Base-by-base conservation (phyloP, 441 rosid species). In the Erodium texanum region DNA sequence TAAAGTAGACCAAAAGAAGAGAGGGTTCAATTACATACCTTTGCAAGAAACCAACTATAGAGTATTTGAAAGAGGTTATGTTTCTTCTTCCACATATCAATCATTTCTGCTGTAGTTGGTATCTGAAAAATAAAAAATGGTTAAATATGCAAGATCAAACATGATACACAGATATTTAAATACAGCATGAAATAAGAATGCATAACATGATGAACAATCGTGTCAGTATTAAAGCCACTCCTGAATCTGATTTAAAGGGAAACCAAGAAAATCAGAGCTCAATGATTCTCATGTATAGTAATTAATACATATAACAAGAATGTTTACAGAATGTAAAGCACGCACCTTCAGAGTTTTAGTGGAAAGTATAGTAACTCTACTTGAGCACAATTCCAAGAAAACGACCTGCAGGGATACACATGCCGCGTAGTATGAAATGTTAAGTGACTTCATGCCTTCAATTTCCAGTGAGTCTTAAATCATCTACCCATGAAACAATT, bases 371-470 rank as follows among this genome's bases (percentile, higher is more conserved):
- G 91, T 80, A 67, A 87, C 78, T 66, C 99, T 79, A 82, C 92
- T 92, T 6, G 97, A 73, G 78, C 99, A 94, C 76, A 94, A 70
- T 80, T 94, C 99, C 84, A 94, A 72, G 79, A 94, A 92, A 65
- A 94, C 98, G 67, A 79, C 99, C 98, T 94, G 79, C 24, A 43
- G 14, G 58, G 15, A 48, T 11, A 45, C 12, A 34, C 20, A 62
- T n/a, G n/a, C n/a, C n/a, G n/a, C n/a, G n/a, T 6, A 15, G 38
- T 45, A 27, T 68, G n/a, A 66, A 62, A 27, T 27, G 68, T 16
- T 50, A 50, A n/a, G 18, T 15, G 6, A 50, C 18, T 50, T 15
- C 18, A 50, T n/a, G 20, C 62, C 62, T 18, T 63, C 54, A 43
- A 43, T 62, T 63, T 67, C 38, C 62, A 71, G 73, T 67, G 70